Evolutionary conservation across 257 asterid genomes (phyloP).

Genomic region (Catharanthus roseus): DNA sequence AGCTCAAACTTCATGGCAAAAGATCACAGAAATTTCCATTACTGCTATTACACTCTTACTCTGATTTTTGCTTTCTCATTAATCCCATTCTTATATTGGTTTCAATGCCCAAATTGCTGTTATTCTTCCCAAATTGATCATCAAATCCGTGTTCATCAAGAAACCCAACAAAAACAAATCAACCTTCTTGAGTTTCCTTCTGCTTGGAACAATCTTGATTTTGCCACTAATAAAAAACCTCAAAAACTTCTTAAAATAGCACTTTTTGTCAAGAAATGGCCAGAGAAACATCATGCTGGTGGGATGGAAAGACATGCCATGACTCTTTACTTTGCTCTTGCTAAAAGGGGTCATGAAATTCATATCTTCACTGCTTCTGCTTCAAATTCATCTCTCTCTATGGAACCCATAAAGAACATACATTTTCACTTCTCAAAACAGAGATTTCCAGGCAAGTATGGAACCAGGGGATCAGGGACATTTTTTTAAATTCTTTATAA

Average conservation of each 20-base stretch:
- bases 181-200: constrained; percentile 42
- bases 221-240: too few species aligned
- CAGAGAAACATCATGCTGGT: too few species aligned
- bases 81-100: constrained; percentile 36
- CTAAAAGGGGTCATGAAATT: constrained; percentile 63
- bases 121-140: constrained; percentile 9
- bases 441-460: too few species aligned
- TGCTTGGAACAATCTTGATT: too few species aligned
- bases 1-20: constrained; percentile 50
- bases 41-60: constrained; percentile 29
- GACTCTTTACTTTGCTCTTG: constrained; percentile 59
- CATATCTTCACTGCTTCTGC: constrained; percentile 58
- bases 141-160: constrained; percentile 2
- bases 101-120: constrained; percentile 29
- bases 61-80: constrained; percentile 40
- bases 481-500: too few species aligned
- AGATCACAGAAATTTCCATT: constrained; percentile 32
- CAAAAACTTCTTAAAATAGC: constrained; percentile 49
- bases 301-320: constrained; percentile 81
- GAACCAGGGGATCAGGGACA: too few species aligned
- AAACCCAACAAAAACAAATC: constrained; percentile 20
- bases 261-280: too few species aligned
- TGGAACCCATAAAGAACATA: constrained; percentile 15
- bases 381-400: constrained; percentile 21
- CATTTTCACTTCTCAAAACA: constrained; percentile 54